These are phyloP conservation scores for Hypoxylon sp. DNA, from an alignment of 2,329 filamentous ascomycete genomes.

Conservation along the genomic window DNA sequence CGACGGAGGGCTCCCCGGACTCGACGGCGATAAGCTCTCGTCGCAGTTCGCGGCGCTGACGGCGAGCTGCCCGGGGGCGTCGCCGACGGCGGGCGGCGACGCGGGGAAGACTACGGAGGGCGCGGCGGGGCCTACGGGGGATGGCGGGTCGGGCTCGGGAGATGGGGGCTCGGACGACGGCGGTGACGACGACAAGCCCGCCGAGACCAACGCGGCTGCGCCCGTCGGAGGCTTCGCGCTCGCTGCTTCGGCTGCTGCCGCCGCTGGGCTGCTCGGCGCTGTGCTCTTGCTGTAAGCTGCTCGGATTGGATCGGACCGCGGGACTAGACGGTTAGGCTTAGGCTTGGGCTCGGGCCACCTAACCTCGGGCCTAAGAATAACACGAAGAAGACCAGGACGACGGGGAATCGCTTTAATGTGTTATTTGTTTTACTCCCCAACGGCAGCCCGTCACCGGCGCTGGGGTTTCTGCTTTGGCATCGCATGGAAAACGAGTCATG, in stretches of 20 bases:
- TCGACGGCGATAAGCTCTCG: conserved; percentile 1
- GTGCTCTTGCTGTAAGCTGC: conserved; percentile 8
- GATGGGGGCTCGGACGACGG: no score
- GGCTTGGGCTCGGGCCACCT: no score
- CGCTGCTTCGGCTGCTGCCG: conserved; percentile 8
- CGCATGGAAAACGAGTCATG: not conserved
- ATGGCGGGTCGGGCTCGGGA: no score
- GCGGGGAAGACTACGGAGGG: no score
- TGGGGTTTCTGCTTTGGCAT: not conserved
- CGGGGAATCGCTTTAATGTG: no score
- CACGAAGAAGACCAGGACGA: no score
- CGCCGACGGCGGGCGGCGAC: no score
- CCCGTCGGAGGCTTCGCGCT: no score
- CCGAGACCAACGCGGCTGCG: not conserved
- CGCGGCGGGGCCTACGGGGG: no score
- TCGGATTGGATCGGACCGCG: not conserved
- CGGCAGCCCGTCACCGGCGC: not conserved
- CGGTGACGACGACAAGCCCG: not conserved
- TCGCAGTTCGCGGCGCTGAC: not conserved
- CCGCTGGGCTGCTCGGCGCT: conserved; percentile 13
- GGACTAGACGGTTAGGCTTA: not conserved
- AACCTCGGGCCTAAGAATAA: no score
- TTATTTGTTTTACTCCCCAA: no score
- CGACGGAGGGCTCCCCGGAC: no score
- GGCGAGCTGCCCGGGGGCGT: not conserved